Conservation (phyloP, 768 basidiomycete genomes). For the Amanita rimosa region DNA sequence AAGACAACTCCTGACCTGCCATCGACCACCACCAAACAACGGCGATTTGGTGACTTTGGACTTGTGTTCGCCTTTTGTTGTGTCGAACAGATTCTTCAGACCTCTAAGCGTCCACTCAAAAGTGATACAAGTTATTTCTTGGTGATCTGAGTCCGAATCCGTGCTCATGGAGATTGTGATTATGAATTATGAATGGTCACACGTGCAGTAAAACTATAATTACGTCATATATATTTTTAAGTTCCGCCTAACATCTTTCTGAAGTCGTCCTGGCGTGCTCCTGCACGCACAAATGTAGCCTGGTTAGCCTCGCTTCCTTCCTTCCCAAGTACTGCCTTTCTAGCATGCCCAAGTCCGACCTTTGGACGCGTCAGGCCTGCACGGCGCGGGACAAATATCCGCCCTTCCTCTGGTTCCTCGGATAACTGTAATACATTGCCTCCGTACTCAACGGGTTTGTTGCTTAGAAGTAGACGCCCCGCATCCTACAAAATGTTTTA, state of each 20-base stretch:
- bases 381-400: constrained; percentile 56
- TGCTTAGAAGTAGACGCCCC: constrained; percentile 61
- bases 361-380: constrained; percentile 53
- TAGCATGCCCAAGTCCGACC: constrained; percentile 56
- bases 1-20: constrained; percentile 39
- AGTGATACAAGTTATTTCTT: constrained; percentile 44
- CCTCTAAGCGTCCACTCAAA: constrained; percentile 75
- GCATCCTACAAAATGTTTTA: constrained; percentile 48
- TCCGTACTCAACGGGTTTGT: constrained; percentile 64
- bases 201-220: too few relatives aligned
- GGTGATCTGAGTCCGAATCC: constrained; percentile 21
- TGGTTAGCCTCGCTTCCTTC: constrained; percentile 8
- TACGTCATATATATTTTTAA: not conserved
- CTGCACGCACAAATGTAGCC: constrained; percentile 9
- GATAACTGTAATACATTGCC: constrained; percentile 47
- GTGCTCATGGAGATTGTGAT: constrained; percentile 9
- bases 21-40: constrained; percentile 65
- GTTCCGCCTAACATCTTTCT: constrained; percentile 56
- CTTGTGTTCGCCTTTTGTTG: constrained; percentile 67
- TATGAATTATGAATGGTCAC: not conserved
- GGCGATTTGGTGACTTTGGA: constrained; percentile 69
- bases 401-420: constrained; percentile 32
- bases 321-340: constrained; percentile 20
- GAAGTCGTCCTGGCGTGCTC: constrained; percentile 74
- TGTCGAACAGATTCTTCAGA: constrained; percentile 64